Conservation (phyloP, 371 early-diverging fungal species). For the Mortierella sp. region DNA sequence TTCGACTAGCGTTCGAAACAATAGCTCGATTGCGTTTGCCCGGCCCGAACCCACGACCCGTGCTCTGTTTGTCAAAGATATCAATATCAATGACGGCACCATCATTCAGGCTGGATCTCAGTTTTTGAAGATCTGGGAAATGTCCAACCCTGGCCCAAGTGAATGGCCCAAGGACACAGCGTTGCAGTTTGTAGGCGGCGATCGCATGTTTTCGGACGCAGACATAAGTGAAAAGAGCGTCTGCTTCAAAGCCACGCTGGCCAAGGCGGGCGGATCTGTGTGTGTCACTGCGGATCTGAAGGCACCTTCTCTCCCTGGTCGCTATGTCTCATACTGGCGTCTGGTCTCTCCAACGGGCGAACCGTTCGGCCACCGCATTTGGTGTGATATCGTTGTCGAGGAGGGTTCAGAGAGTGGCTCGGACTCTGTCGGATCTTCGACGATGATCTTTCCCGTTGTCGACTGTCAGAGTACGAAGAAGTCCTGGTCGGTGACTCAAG, state of each 20-base stretch:
- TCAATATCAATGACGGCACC: conserved; percentile 77
- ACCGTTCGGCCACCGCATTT: conserved; percentile 73
- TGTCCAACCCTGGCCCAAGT: conserved; percentile 69
- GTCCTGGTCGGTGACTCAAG: conserved; percentile 5
- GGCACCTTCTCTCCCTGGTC: conserved; percentile 72
- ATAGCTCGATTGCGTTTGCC: background rate
- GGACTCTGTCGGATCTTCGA: conserved; percentile 43
- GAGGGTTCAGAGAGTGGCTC: conserved; percentile 34
- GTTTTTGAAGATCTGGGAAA: conserved; percentile 79
- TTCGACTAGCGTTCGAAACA: background rate
- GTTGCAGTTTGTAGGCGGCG: conserved; percentile 68
- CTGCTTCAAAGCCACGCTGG: conserved; percentile 59
- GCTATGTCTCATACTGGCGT: conserved; percentile 73
- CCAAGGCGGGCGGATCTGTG: conserved; percentile 62
- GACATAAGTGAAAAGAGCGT: conserved; percentile 25
- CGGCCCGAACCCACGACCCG: background rate
- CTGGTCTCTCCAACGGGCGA: conserved; percentile 67
- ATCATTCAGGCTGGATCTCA: conserved; percentile 58
- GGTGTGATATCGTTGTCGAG: conserved; percentile 73
- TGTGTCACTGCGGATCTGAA: conserved; percentile 71
- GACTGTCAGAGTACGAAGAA: conserved; percentile 21
- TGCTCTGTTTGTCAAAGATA: conserved; percentile 72
- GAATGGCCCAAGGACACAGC: conserved; percentile 74
- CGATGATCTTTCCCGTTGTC: conserved; percentile 55
- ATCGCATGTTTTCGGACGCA: conserved; percentile 55